Evolutionary conservation across 2,329 filamentous ascomycete genomes (phyloP), one percentile per base, ranked within the genome.

Genomic region (Nigrospora osmanthi): DNA sequence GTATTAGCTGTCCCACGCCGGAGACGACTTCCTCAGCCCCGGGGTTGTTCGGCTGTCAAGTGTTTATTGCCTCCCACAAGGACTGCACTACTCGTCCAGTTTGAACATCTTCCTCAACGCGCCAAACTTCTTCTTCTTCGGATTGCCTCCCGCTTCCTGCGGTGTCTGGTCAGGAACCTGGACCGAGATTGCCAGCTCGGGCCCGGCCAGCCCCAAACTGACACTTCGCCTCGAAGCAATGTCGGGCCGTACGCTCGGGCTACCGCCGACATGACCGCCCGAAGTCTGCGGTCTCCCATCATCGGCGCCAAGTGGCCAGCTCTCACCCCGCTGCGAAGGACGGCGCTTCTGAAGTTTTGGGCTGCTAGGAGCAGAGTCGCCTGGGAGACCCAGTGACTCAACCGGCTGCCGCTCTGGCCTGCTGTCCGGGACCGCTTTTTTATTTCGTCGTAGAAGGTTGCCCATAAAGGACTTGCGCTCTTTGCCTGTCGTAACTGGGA

Each of bases 41-140:
- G 23, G 7, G n/a, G 23, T 7, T 6, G 5, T 28, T 28, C 23
- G 6, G 5, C 23, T 10, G 23, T 2, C 6, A 28, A 28, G 23
- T 7, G 23, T 28, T 7, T 10, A 28, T 28, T 28, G 23, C 23
- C 4, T 23, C 23, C 9, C 23, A 6, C 23, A 28, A 28, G 23
- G 23, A 28, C 23, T 36, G 37, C 40, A 40, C 65, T 66, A 72
- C 49, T 73, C 70, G 48, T 73, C 59, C 46, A 76, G 59, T 36
- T 69, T 61, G 63, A 88, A 85, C 61, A 84, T 83, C 60, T 72
- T 78, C 59, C 84, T 78, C 58, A 88, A 62, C 44, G 70, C 66
- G 36, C 74, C 73, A 62, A 88, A 87, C 63, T 83, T 85, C 73
- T 87, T 87, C 67, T 76, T 79, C 66, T 65, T 72, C 49, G 33